Base-by-base conservation (phyloP, 768 basidiomycete species). In the Asterophora parasitica region DNA sequence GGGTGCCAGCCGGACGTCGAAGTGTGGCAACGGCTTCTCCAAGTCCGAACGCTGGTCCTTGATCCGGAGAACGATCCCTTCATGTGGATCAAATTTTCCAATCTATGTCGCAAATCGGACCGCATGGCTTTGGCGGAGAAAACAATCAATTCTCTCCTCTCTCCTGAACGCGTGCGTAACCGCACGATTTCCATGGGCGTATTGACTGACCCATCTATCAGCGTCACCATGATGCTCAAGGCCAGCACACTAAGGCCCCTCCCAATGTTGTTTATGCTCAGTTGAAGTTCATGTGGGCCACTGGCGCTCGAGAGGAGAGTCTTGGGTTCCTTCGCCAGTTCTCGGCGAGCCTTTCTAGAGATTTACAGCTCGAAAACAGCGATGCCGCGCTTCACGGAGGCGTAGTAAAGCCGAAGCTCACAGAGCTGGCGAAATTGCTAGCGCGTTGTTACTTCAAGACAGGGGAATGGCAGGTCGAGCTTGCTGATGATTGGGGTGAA, bases 41-140 rank as follows among this genome's bases (percentile, higher is more conserved):
- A 97, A 73, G 92, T 99, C 41, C 81, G 96, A 44, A 92, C 94
- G 0, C 76, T 98, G 44, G 93, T 99, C 16, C 74, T 97, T 20
- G 88, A 82, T 36, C 95, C 96, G 0, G 89, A 89, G 54, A 92
- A 96, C 53, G 93, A 97, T 61, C 91, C 89, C 36, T 80, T 88
- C 38, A 97, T 96, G 83, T 98, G 94, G 93, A 96, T 99, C 67
- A 93, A 96, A 67, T 97, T 99, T 60, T 92, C 95, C 2, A 98
- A 99, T 59, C 73, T 98, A 1, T 98, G 96, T 62, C 89, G 96
- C 43, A 95, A 95, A 68, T 88, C 82, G 13, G 92, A 95, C 42
- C 83, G 96, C 4, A 90, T 98, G 80, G 78, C 79, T n/a, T 71
- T 99, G 42, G 94, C 95, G 0, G 93, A 97, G 57, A 98, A 98